Percentiles rank a stretch among this genome's conserved stretches.
Evolutionary conservation across 2,329 filamentous ascomycete genomes (phyloP).

Genomic region (Dactylellina leptospora): DNA sequence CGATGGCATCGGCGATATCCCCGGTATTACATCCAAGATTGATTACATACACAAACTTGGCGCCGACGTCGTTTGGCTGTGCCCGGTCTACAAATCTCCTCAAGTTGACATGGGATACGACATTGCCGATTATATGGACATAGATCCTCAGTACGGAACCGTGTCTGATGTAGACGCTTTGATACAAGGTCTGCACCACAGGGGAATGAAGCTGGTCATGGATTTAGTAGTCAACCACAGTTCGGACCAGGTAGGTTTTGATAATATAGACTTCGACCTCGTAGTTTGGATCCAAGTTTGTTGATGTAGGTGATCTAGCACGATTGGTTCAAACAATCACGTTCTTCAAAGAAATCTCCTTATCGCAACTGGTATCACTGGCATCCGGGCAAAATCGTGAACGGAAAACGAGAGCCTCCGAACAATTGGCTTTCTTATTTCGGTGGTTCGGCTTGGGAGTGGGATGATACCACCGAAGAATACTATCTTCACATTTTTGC

Average conservation of each 20-base stretch:
- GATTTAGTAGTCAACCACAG: slow-evolving; percentile 83
- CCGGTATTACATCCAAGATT: slow-evolving; percentile 71
- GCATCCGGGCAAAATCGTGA: slow-evolving; percentile 61
- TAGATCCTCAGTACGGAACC: slow-evolving; percentile 73
- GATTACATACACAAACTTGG: slow-evolving; percentile 72
- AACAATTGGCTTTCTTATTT: slow-evolving; percentile 64
- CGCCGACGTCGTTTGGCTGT: slow-evolving; percentile 70
- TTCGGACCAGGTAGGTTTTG: slow-evolving; percentile 65
- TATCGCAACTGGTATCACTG: slow-evolving; percentile 69
- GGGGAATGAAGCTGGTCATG: slow-evolving; percentile 75
- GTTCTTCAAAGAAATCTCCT: slow-evolving; percentile 63
- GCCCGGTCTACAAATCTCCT: slow-evolving; percentile 69
- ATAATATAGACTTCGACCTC: neutral
- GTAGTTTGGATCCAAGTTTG: neutral
- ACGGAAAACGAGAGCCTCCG: slow-evolving; percentile 61
- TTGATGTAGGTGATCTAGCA: slow-evolving; percentile 59
- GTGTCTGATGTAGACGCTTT: slow-evolving; percentile 72
- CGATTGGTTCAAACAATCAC: slow-evolving; percentile 68
- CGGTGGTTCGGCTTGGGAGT: slow-evolving; percentile 64
- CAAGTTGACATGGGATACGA: slow-evolving; percentile 76
- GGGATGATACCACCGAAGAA: slow-evolving; percentile 64
- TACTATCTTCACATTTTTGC: slow-evolving; percentile 74
- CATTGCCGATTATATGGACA: slow-evolving; percentile 72
- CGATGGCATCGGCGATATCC: slow-evolving; percentile 73
- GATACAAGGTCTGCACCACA: slow-evolving; percentile 68